Base-by-base conservation (phyloP, 805 yeast genomes). In the Yamadazyma ubonensis region DNA sequence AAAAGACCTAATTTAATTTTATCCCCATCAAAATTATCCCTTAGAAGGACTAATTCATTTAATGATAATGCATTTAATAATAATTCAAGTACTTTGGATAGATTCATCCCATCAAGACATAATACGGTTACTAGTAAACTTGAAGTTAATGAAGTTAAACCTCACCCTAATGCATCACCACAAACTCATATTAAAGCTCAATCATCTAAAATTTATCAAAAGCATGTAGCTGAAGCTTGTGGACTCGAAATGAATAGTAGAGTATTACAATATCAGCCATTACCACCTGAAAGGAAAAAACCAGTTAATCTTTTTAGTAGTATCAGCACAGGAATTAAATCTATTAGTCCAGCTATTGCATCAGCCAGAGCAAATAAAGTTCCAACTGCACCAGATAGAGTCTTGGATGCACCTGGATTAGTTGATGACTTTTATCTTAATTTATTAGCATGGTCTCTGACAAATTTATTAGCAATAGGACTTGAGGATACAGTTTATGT, bases 341-440 rank as follows among this genome's bases (percentile, higher is more conserved):
- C 66, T 26, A 54, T 66, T 33, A 63, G 70, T 8, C 74, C 81
- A 0, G 64, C 73, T 9, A 69, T 75, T 19, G 85, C 83, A 4
- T 72, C 79, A 26, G 80, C 85, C 12, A 70, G 89, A 52, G 76
- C 86, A 35, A 79, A 95, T 49, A 82, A 81, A 51, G 74, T 93
- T 33, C 87, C 95, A 18, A 79, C 87, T 0, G 86, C 87, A 23
- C 98, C 99, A 1, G 96, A 87, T 49, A 76, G 96, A 47, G 95
- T 93, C 1, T 70, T 93, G 29, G 99, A 93, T 64, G 99, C 98
- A 0, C 99, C 99, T 0, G 96, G 96, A 0, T 74, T 90, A 42
- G 75, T 83, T 16, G 96, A 93, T 61, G 99, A 93, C 65, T 93
- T 89, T 60, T 93, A 91, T 59, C 71, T 89, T 39, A 89, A 89